Percentiles rank a stretch among this genome's conserved stretches.
Conservation (phyloP, 2,329 filamentous ascomycete species). For the Aureobasidium subglaciale region DNA sequence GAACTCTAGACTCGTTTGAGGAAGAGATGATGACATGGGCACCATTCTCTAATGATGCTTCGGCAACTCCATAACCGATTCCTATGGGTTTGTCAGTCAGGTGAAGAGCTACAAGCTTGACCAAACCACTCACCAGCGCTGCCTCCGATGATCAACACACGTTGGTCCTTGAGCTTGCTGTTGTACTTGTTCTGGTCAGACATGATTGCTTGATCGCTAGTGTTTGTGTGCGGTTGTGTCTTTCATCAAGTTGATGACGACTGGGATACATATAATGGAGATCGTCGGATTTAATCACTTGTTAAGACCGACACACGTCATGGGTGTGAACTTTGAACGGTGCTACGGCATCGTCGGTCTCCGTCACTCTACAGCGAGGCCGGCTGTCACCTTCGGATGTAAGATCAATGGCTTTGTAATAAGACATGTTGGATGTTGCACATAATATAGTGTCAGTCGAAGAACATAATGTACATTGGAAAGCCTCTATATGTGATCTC, state of each 20-base stretch:
- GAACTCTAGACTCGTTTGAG: conserved; percentile 46
- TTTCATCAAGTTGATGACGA: not conserved
- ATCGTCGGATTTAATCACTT: not conserved
- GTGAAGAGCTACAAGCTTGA: too few relatives aligned
- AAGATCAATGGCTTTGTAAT: not conserved
- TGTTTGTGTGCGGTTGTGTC: not conserved
- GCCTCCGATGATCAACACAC: conserved; percentile 56
- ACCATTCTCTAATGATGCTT: conserved; percentile 49
- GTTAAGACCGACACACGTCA: not conserved
- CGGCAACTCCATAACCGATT: conserved; percentile 55
- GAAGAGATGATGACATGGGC: conserved; percentile 54
- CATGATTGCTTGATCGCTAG: conserved; percentile 25
- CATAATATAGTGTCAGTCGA: not conserved
- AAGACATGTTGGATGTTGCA: not conserved
- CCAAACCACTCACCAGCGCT: conserved; percentile 32
- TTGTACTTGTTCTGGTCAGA: conserved; percentile 38
- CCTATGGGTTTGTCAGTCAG: conserved; percentile 34
- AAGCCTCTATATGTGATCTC: not conserved
- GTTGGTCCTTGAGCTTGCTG: conserved; percentile 41
- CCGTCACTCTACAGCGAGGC: too few relatives aligned
- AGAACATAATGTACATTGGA: not conserved
- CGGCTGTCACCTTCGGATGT: not conserved
- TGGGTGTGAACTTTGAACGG: too few relatives aligned
- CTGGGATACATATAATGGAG: not conserved
- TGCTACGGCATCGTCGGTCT: too few relatives aligned